Base-by-base conservation (phyloP, 2,329 filamentous ascomycete genomes). In the Fusarium sp. region DNA sequence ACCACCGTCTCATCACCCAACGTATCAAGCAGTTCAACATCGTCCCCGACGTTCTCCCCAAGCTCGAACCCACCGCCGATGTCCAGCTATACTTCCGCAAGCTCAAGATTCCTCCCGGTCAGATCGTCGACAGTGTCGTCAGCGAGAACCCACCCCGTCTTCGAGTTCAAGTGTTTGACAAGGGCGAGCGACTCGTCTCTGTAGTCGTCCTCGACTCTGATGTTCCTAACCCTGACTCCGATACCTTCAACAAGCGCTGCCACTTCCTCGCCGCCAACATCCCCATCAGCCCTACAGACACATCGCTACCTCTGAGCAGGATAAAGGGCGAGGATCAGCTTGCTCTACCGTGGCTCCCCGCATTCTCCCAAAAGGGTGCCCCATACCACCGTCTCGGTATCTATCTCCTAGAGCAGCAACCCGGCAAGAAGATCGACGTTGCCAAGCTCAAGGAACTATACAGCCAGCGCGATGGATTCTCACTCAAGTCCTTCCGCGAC, bases 321-420 rank as follows among this genome's bases (percentile, higher is more conserved):
- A 85, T 94, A 76, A 85, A 88, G 65, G 82, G 85, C 71, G 86
- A 90, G 26, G 85, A 87, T 36, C 91, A 96, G 81, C 87, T 96
- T 55, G 90, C 94, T 64, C 84, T 91, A 7, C 92, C 94, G 4
- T 99, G 96, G 94, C 85, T 95, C 31, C 92, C 96, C 2, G 93
- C 96, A 3, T 94, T 93, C 80, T 92, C 94, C 2, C 93, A 98
- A 81, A 97, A 96, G 86, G 96, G 96, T 65, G 90, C 92, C 5
- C 94, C 94, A 4, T 98, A 98, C 84, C 96, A 98, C 83, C 93
- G 96, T 59, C 87, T 98, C 62, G 92, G 92, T 54, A 85, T 98
- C 69, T 93, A 96, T 80, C 85, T 99, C 28, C 86, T 98, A 56
- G 90, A 97, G 84, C 96, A 99, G 83, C 86, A 88, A 58, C 85